A percentile compares a stretch with the other conserved stretches of the same genome.
phyloP scores from a whole-genome alignment of 306 rosid genomes.

The Prinsepia uniflora region DNA sequence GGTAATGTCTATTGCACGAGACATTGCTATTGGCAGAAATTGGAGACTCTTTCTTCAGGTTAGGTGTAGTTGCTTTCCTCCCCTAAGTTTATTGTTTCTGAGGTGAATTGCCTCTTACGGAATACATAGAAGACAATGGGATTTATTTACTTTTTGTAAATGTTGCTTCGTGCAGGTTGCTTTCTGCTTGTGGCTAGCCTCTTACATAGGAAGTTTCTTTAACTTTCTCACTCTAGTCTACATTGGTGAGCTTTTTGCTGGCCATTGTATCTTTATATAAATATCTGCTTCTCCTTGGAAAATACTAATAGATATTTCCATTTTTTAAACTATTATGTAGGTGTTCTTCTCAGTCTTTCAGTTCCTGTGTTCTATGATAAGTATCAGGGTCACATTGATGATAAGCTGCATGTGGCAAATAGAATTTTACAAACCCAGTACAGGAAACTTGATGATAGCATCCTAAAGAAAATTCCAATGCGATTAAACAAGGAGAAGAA shows the following conservation, averaged over 20 bases:
- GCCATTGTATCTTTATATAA: background rate
- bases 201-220: slow-evolving; percentile 70
- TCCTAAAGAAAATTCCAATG: slow-evolving; percentile 59
- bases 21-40: slow-evolving; percentile 76
- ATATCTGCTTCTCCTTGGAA: background rate
- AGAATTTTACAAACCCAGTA: slow-evolving; percentile 44
- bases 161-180: slow-evolving; percentile 52
- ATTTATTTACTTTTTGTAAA: background rate
- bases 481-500: slow-evolving; percentile 70
- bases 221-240: slow-evolving; percentile 68
- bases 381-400: slow-evolving; percentile 69
- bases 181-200: slow-evolving; percentile 50
- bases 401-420: slow-evolving; percentile 44
- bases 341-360: slow-evolving; percentile 73
- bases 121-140: background rate
- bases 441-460: slow-evolving; percentile 48
- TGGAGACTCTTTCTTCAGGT: slow-evolving; percentile 68
- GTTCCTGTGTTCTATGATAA: slow-evolving; percentile 82
- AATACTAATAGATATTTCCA: background rate
- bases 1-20: slow-evolving; percentile 60
- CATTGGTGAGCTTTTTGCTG: slow-evolving; percentile 46
- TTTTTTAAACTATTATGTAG: slow-evolving; percentile 38
- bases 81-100: background rate
- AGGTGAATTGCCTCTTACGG: slow-evolving; percentile 3
- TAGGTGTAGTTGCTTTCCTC: background rate